These are phyloP conservation scores for Ustilago sp. DNA, from an alignment of 1,284 basidiomycete genomes.

Conservation along the genomic window DNA sequence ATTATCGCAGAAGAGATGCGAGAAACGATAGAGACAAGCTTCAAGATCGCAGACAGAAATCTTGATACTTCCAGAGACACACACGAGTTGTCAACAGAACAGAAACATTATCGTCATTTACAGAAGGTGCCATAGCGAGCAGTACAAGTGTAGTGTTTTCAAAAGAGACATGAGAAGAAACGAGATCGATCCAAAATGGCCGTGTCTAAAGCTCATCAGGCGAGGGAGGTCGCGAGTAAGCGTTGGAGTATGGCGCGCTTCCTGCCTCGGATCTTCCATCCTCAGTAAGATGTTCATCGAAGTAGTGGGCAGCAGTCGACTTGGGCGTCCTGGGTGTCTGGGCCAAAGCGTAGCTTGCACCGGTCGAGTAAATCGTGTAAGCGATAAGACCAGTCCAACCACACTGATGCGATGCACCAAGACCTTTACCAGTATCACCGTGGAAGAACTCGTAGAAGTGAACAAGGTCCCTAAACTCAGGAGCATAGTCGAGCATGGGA, in stretches of 20 bases:
- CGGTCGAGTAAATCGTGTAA: slow-evolving; percentile 76
- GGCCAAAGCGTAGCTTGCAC: slow-evolving; percentile 60
- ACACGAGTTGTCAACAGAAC: not conserved
- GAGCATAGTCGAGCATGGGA: slow-evolving; percentile 86
- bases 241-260: slow-evolving; percentile 48
- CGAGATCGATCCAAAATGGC: not conserved
- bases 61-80: not conserved
- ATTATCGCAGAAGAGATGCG: not conserved
- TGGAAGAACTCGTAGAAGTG: slow-evolving; percentile 99
- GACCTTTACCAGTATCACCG: slow-evolving; percentile 86
- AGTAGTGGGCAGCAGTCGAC: slow-evolving; percentile 89
- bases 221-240: slow-evolving; percentile 59
- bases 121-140: slow-evolving; percentile 4
- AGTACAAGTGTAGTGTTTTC: not conserved
- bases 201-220: slow-evolving; percentile 58
- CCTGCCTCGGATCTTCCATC: slow-evolving; percentile 59
- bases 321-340: slow-evolving; percentile 78
- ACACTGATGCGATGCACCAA: slow-evolving; percentile 94
- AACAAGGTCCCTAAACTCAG: slow-evolving; percentile 95
- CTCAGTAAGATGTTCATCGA: slow-evolving; percentile 71
- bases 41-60: not conserved
- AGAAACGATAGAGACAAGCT: not conserved
- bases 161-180: not conserved
- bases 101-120: slow-evolving; percentile 12
- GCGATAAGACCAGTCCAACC: slow-evolving; percentile 78